Base-by-base conservation (phyloP, 805 yeast genomes). In the Saturnispora ahearnii region DNA sequence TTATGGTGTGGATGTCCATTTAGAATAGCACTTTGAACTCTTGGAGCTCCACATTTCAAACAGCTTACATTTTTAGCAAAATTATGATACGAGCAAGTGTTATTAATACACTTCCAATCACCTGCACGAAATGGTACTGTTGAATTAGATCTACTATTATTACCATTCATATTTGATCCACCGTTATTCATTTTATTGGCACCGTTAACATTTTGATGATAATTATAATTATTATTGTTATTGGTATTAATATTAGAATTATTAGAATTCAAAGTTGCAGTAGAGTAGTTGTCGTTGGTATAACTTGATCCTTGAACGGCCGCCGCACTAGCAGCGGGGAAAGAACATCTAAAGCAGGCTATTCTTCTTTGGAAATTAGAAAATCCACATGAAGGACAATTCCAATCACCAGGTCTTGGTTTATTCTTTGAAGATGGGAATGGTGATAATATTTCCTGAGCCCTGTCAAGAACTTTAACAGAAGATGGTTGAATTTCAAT, bases 391-490 rank as follows among this genome's bases (percentile, higher is more conserved):
- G 90, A 82, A 26, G 96, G 96, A 66, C 97, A 90, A n/a, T 86
- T 87, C 97, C 97, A 90, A 64, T 90, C 97, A 21, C 97, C 97
- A 0, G 97, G 97, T 61, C 97, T 74, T 22, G 96, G 96, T 59
- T 93, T 75, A 66, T 90, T 89, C 53, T 78, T 78, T 57, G 87
- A 84, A 33, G 82, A 77, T 13, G 96, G 96, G 68, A 90, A 90
- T 3, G 95, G 88, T 0, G 87, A 76, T 52, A 90, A 70, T 41
- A 90, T 76, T 37, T 85, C 95, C 57, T 80, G 84, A 1, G 96
- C 96, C 53, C 80, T 76, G 56, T 87, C 96, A 44, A 90, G 71
- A 3, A 90, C 86, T 38, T 76, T 69, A 3, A 82, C 76, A 40
- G 93, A 82, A 1, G 96, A 87, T 1, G 97, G 95, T 57, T 87